A percentile compares a stretch with the other conserved stretches of the same genome.
These are phyloP conservation scores for Fusarium pininemorale DNA, from an alignment of 2,329 filamentous ascomycete genomes.

Conservation along the genomic window DNA sequence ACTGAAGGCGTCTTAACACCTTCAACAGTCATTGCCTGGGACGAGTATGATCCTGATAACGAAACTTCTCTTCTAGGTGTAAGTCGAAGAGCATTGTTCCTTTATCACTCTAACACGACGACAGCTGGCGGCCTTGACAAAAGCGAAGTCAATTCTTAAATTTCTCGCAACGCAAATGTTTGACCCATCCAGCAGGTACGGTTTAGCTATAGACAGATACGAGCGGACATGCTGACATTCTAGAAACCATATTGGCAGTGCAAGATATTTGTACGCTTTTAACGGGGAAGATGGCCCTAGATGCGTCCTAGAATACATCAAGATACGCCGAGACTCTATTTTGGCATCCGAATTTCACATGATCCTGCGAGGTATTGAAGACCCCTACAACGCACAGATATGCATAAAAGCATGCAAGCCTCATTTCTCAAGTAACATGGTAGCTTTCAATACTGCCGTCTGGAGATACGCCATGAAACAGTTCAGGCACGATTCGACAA, in stretches of 20 bases:
- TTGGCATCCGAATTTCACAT: not conserved
- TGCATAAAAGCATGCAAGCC: not conserved
- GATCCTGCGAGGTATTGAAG: not conserved
- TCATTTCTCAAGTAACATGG: not conserved
- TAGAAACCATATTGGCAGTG: not conserved
- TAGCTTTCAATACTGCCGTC: not conserved
- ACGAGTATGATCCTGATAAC: not conserved
- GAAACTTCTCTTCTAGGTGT: conserved; percentile 1
- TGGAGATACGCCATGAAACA: not conserved
- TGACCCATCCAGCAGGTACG: not conserved
- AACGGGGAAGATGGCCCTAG: not conserved
- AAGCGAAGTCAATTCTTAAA: not conserved
- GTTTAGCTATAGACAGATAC: too few relatives aligned
- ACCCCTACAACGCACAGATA: not conserved
- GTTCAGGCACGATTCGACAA: not conserved
- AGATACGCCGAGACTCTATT: not conserved
- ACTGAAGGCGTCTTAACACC: not conserved
- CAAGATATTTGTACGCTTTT: not conserved
- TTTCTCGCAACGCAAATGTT: not conserved
- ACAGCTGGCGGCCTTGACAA: not conserved
- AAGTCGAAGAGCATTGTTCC: accelerated
- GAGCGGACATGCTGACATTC: not conserved
- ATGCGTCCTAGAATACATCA: not conserved
- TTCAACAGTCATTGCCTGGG: not conserved
- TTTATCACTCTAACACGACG: accelerated